Evolutionary conservation across 345 rosid species (phyloP).

Genomic region (Barbarea vulgaris): DNA sequence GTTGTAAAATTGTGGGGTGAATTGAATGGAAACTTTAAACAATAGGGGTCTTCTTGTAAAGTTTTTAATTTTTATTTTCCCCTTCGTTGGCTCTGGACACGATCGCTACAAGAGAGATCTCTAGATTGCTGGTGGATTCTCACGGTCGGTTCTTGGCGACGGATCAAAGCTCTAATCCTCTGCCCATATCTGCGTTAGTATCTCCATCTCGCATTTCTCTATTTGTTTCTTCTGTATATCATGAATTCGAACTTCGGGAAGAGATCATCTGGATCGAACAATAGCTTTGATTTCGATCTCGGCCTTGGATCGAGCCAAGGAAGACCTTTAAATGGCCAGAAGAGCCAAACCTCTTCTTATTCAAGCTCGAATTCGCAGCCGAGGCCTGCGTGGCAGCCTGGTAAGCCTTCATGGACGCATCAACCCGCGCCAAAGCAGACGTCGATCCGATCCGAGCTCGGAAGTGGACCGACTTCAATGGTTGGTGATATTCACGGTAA

Average conservation of each 20-base stretch:
- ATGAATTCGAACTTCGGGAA: slow-evolving; percentile 69
- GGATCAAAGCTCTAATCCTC: slow-evolving; percentile 23
- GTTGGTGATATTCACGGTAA: slow-evolving; percentile 89
- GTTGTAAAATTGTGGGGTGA: not conserved
- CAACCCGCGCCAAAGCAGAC: slow-evolving; percentile 65
- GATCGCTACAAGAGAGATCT: slow-evolving; percentile 28
- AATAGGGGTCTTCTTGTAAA: slow-evolving; percentile 22
- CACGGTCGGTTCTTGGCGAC: slow-evolving; percentile 16
- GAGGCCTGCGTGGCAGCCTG: slow-evolving; percentile 73
- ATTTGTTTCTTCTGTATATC: slow-evolving; percentile 10
- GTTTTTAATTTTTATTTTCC: not conserved
- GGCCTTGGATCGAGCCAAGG: slow-evolving; percentile 76
- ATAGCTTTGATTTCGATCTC: slow-evolving; percentile 68
- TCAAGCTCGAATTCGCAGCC: slow-evolving; percentile 59
- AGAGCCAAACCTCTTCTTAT: slow-evolving; percentile 53
- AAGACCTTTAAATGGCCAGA: slow-evolving; percentile 72
- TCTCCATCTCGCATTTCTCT: slow-evolving; percentile 17
- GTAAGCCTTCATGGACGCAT: slow-evolving; percentile 87
- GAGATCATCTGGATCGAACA: slow-evolving; percentile 58
- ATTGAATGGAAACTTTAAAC: not conserved
- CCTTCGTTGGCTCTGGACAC: slow-evolving; percentile 23
- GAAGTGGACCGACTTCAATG: slow-evolving; percentile 70
- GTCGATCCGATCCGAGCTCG: slow-evolving; percentile 43
- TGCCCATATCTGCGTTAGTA: slow-evolving; percentile 4
- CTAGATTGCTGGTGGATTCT: slow-evolving; percentile 27